Evolutionary conservation across 768 basidiomycete genomes (phyloP), one percentile per base, ranked within the genome.

Genomic region (Tricholoma flavovirens): DNA sequence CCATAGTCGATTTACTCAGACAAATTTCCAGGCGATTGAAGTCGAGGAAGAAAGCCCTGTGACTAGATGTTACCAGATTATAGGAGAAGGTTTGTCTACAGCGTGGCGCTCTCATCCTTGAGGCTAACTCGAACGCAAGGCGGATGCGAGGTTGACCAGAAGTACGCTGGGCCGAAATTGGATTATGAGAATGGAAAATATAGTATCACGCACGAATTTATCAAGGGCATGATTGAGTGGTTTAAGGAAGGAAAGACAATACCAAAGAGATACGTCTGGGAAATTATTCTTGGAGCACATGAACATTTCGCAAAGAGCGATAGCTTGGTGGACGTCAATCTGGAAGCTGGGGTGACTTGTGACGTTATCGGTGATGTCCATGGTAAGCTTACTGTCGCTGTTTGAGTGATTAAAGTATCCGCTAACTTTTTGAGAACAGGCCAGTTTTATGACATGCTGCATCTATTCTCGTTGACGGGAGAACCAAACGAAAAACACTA

Each of bases 301-400:
- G 79, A 82, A 17, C 75, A 82, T 17, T 87, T 98, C 64, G 75
- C 77, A 14, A 80, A 85, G 62, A 92, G 94, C 64, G 83, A 88
- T 57, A 93, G 85, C 60, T 62, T 99, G 64, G 91, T 95, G 14
- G 81, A 88, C 51, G 78, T 95, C 21, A 72, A 79, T 50, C 70
- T 99, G 21, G 77, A 80, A 24, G 85, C 93, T 12, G 94, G 88
- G 0, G 76, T 86, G 54, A 93, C 87, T 0, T 84, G 88, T 66
- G 94, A 98, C 71, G 87, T 99, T 55, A 94, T 99, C 62, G 97
- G 97, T 12, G 96, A 98, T 70, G 91, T 94, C 11, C 94, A 97
- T 70, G 93, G 93, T 90, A 60, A 40, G 75, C 70, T 56, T 36
- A 26, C n/a, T 9, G 17, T 51, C 10, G 2, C 24, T 35, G 51